These are phyloP conservation scores for Truncatella angustata DNA, from an alignment of 2,329 filamentous ascomycete genomes.

Conservation along the genomic window DNA sequence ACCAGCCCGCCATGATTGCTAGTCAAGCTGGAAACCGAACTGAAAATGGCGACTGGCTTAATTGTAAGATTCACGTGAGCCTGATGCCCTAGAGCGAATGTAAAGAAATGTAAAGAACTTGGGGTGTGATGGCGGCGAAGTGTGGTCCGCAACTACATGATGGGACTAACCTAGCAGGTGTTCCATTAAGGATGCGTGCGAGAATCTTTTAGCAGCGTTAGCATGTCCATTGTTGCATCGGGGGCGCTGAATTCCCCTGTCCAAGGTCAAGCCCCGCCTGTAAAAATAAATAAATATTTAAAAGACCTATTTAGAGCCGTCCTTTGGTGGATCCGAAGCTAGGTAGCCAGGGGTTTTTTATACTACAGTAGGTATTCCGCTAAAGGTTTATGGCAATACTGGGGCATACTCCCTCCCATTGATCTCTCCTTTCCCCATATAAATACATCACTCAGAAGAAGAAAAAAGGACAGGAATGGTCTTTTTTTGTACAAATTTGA, in stretches of 20 bases:
- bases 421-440: neutral
- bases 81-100: neutral
- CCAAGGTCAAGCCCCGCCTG: neutral
- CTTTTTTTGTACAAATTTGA: neutral
- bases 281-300: neutral
- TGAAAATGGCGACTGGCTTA: neutral
- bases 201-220: neutral
- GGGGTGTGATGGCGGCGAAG: neutral
- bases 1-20: neutral
- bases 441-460: neutral
- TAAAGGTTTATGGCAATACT: neutral
- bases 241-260: neutral
- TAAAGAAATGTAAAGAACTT: neutral
- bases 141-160: neutral
- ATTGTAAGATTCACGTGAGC: neutral
- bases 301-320: too few species aligned
- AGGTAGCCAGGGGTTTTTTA: neutral
- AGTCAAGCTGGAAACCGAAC: neutral
- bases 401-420: neutral
- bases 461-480: neutral
- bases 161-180: neutral
- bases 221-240: neutral
- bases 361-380: neutral
- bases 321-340: neutral
- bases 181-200: neutral